A percentile compares a stretch with the other conserved stretches of the same genome.
Evolutionary conservation across 805 yeast genomes (phyloP).

Genomic region (Sugiyamaella chiloensis): DNA sequence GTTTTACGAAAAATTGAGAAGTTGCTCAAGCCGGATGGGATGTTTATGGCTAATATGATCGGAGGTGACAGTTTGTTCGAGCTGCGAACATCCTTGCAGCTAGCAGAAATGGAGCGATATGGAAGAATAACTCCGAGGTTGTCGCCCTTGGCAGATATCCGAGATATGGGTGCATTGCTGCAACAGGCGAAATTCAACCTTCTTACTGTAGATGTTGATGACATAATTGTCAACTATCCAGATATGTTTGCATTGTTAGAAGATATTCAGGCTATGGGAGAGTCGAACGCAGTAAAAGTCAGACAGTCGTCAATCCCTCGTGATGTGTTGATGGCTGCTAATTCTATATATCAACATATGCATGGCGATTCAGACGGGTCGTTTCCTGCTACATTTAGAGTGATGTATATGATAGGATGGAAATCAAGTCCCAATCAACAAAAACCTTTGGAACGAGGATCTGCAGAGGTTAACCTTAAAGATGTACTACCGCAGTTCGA

Average conservation of each 20-base stretch:
- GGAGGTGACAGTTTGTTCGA: constrained; percentile 88
- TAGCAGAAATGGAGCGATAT: constrained; percentile 74
- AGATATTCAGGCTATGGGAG: constrained; percentile 82
- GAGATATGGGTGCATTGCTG: constrained; percentile 70
- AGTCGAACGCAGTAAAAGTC: constrained; percentile 59
- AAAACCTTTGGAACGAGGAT: constrained; percentile 68
- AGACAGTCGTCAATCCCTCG: constrained; percentile 45
- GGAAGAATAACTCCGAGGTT: constrained; percentile 82
- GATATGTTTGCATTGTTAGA: constrained; percentile 61
- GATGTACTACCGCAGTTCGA: constrained; percentile 44
- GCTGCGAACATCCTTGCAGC: constrained; percentile 70
- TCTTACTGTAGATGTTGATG: constrained; percentile 82
- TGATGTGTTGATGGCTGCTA: constrained; percentile 71
- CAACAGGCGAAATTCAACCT: constrained; percentile 75
- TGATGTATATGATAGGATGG: constrained; percentile 88
- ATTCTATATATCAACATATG: constrained; percentile 65
- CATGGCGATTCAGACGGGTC: constrained; percentile 63
- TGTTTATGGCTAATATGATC: constrained; percentile 75
- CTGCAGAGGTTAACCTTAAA: constrained; percentile 64
- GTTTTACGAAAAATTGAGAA: constrained; percentile 53
- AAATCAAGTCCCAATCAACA: constrained; percentile 69
- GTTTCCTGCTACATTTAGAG: constrained; percentile 76
- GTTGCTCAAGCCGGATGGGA: constrained; percentile 72
- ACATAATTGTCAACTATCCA: constrained; percentile 75
- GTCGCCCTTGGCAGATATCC: constrained; percentile 74